phyloP scores from a whole-genome alignment of 2,329 filamentous ascomycete species.

The Paraphoma chrysanthemicola region DNA sequence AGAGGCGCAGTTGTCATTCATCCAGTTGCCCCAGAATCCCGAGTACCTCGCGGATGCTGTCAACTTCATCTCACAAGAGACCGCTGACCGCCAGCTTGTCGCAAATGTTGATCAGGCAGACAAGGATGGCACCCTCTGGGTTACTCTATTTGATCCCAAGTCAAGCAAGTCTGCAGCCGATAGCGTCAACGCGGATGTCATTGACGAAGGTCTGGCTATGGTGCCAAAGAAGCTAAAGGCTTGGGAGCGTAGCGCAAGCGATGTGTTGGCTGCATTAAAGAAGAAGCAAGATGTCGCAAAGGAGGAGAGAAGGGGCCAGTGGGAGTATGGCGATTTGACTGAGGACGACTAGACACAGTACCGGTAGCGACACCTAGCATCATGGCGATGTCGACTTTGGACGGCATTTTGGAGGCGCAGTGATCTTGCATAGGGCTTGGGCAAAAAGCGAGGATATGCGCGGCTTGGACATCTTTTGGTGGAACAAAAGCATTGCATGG shows the following conservation, averaged over 20 bases:
- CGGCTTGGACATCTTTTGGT: not conserved
- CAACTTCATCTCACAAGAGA: slow-evolving; percentile 75
- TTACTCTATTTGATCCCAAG: slow-evolving; percentile 86
- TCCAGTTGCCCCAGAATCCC: slow-evolving; percentile 81
- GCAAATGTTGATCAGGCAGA: slow-evolving; percentile 88
- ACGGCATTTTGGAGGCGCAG: too few relatives aligned
- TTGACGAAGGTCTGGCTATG: slow-evolving; percentile 85
- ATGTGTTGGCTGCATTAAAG: slow-evolving; percentile 74
- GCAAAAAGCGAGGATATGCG: too few relatives aligned
- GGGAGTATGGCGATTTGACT: slow-evolving; percentile 97
- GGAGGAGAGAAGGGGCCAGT: slow-evolving; percentile 82
- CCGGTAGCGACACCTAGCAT: too few relatives aligned
- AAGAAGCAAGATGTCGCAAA: slow-evolving; percentile 81
- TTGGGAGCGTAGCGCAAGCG: slow-evolving; percentile 81
- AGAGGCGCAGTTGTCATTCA: slow-evolving; percentile 85
- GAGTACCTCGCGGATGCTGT: slow-evolving; percentile 83
- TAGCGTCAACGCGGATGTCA: slow-evolving; percentile 88
- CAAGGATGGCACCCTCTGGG: slow-evolving; percentile 81
- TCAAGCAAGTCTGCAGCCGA: slow-evolving; percentile 68
- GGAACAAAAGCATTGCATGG: not conserved
- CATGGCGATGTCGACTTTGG: too few relatives aligned
- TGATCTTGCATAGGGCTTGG: too few relatives aligned
- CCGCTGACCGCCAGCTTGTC: slow-evolving; percentile 78
- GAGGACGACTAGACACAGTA: slow-evolving; percentile 56
- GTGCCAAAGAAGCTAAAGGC: slow-evolving; percentile 89